Base-by-base conservation (phyloP, 805 yeast genomes). In the Schizosaccharomyces cryophilus region DNA sequence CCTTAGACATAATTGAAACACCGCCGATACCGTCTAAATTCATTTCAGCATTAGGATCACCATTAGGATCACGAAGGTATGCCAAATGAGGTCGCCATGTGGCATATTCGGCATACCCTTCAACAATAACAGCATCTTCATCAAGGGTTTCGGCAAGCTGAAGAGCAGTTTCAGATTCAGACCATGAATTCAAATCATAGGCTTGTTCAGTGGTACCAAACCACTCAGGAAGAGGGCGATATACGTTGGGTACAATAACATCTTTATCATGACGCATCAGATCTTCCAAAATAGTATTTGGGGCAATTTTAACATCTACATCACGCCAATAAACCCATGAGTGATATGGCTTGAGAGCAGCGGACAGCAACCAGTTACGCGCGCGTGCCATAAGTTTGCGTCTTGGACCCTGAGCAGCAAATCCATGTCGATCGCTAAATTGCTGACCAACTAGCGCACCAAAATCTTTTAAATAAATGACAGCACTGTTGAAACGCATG, bases 1-100 rank as follows among this genome's bases (percentile, higher is more conserved):
- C 96, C 70, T 85, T 86, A 55, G 95, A 78, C 65, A 90, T 75
- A 65, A 93, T 88, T 0, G 96, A 87, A 55, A 90, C 98, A 65
- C 97, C 98, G 30, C 98, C 98, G 66, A 90, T 88, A 61, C 98
- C 98, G 71, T 90, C 97, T 64, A 90, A 75, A 62, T 84, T 89
- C 84, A 90, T 84, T 69, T 87, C 95, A 55, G 84, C 90, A 69
- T 86, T 90, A 5, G 94, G 90, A 71, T 88, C 94, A 29, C 97
- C 98, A 67, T 85, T 83, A 1, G 96, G 95, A 68, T 89, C 96
- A 66, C 97, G 77, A 70, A 90, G 77, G 69, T 93, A 90, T 0
- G 97, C 97, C 65, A 90, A 76, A 73, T 90, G 97, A 1, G 96
- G 95, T 72, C 98, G 79, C 96, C 97, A 90, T 1, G 98, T 90